Evolutionary conservation across 208 protist species (phyloP).

Genomic region (Entamoeba nuttalli): DNA sequence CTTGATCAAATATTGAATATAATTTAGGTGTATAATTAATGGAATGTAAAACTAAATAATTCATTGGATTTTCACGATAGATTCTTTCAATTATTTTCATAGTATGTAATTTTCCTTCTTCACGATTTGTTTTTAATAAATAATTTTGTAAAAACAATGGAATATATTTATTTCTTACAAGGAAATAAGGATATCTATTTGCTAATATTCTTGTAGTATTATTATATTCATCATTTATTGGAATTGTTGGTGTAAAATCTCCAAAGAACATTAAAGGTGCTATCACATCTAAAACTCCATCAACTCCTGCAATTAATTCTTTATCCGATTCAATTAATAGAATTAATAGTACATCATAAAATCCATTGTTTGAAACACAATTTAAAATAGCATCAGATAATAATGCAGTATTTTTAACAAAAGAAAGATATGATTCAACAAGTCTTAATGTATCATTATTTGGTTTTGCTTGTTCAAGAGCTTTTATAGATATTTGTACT

Average conservation of each 20-base stretch:
- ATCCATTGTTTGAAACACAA: neutral
- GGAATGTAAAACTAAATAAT: neutral
- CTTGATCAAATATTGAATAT: neutral
- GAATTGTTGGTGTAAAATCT: neutral
- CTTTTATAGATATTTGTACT: neutral
- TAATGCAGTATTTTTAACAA: neutral
- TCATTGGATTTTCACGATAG: neutral
- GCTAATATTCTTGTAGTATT: neutral
- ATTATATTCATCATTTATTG: neutral
- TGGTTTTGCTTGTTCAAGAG: neutral
- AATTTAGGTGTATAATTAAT: neutral
- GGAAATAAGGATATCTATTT: neutral
- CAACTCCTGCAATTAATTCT: neutral
- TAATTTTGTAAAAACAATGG: neutral
- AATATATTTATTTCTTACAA: neutral
- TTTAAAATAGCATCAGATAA: neutral
- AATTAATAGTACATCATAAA: neutral
- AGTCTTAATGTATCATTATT: neutral
- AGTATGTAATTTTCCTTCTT: neutral
- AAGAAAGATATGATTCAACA: neutral
- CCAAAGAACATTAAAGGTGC: neutral
- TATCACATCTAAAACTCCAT: neutral
- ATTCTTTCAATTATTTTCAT: neutral
- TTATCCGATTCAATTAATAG: neutral
- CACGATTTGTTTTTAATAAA: neutral